Percentiles rank a stretch among this genome's conserved stretches.
Evolutionary conservation across 2,329 filamentous ascomycete genomes (phyloP).

Genomic region (Xylariaceae sp.): DNA sequence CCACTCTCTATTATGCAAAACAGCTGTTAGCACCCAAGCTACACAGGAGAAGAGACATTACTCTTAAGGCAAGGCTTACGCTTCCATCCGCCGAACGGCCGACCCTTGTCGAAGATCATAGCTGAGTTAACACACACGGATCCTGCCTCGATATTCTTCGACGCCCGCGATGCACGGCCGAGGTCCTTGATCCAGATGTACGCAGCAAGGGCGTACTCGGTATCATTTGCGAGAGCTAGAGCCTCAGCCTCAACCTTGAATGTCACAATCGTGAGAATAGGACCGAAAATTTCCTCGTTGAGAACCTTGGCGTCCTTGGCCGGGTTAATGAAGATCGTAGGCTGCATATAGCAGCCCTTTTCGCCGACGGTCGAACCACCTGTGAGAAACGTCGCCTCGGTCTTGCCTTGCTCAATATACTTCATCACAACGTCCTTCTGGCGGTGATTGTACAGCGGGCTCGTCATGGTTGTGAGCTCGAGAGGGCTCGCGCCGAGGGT

Average conservation of each 20-base stretch:
- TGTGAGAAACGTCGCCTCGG: conserved; percentile 27
- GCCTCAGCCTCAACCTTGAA: conserved; percentile 57
- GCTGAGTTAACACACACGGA: conserved; percentile 57
- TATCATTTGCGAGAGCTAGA: conserved; percentile 51
- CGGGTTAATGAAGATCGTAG: conserved; percentile 43
- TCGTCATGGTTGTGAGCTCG: conserved; percentile 32
- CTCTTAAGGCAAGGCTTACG: conserved; percentile 14
- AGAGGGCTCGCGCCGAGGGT: conserved; percentile 34
- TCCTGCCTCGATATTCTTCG: conserved; percentile 54
- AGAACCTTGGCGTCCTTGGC: conserved; percentile 45
- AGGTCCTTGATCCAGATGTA: conserved; percentile 53
- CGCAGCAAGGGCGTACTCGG: conserved; percentile 53
- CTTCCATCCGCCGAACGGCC: conserved; percentile 42
- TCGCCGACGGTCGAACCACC: conserved; percentile 13
- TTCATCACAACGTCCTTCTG: conserved; percentile 45
- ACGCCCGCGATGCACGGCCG: conserved; percentile 39
- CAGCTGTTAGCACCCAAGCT: not conserved
- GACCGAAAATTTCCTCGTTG: conserved; percentile 61
- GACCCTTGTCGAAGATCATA: conserved; percentile 32
- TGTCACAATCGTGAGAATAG: conserved; percentile 55
- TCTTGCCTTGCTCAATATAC: conserved; percentile 44
- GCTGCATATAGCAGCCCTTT: conserved; percentile 38
- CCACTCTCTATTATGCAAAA: conserved; percentile 12
- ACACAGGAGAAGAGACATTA: too few relatives aligned
- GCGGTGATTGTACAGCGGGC: conserved; percentile 48